Evolutionary conservation across 441 rosid species (phyloP).

Genomic region (Arabidopsis lyrata): DNA sequence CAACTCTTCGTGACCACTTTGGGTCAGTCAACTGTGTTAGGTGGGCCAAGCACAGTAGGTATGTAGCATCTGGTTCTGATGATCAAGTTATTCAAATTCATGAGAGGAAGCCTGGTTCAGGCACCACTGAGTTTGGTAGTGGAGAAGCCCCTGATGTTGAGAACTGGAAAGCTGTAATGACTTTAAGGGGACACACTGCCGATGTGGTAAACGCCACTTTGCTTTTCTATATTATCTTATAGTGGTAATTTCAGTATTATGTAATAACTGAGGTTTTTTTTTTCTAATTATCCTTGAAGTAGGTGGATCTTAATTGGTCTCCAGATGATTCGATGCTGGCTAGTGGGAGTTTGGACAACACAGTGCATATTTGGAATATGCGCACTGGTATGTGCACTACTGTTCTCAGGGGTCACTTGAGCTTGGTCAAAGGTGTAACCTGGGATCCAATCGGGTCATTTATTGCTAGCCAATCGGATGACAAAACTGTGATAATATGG

Average conservation of each 20-base stretch:
- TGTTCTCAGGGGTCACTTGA: slow-evolving; percentile 95
- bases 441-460: slow-evolving; percentile 99
- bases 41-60: slow-evolving; percentile 96
- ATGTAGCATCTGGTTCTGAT: slow-evolving; percentile 95
- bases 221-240: neutral
- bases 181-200: slow-evolving; percentile 96
- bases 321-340: slow-evolving; percentile 96
- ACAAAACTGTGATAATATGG: slow-evolving; percentile 98
- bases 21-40: slow-evolving; percentile 99
- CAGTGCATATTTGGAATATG: slow-evolving; percentile 95
- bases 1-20: slow-evolving; percentile 96
- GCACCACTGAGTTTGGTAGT: slow-evolving; percentile 95
- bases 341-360: slow-evolving; percentile 97
- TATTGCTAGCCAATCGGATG: slow-evolving; percentile 98
- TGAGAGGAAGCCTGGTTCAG: slow-evolving; percentile 98
- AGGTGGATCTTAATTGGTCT: slow-evolving; percentile 99
- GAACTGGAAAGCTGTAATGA: slow-evolving; percentile 98
- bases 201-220: slow-evolving; percentile 84
- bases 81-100: slow-evolving; percentile 92
- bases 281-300: slow-evolving; percentile 69
- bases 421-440: slow-evolving; percentile 96
- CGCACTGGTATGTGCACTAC: slow-evolving; percentile 91
- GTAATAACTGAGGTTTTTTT: slow-evolving; percentile 54
- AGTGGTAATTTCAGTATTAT: slow-evolving; percentile 17
- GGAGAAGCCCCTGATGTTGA: slow-evolving; percentile 98